These are phyloP conservation scores for Peribolospora baueri DNA, from an alignment of 768 basidiomycete genomes.

Conservation along the genomic window DNA sequence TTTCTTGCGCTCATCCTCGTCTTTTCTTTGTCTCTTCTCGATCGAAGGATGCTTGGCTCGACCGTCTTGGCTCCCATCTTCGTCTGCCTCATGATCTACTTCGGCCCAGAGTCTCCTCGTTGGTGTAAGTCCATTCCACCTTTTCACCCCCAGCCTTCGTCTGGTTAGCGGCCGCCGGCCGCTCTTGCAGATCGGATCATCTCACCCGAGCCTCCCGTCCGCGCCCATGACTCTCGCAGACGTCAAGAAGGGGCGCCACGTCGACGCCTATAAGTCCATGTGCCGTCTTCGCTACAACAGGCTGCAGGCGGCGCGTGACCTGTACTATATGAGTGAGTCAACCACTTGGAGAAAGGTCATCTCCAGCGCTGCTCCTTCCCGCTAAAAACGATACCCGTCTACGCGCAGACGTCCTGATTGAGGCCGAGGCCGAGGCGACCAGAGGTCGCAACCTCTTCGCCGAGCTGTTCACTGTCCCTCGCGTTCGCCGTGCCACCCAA, in stretches of 20 bases:
- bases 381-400: too few species aligned
- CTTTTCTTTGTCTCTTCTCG: neutral
- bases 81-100: slow-evolving; percentile 28
- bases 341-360: too few species aligned
- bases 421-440: slow-evolving; percentile 16
- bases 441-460: slow-evolving; percentile 20
- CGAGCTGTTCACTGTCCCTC: slow-evolving; percentile 23
- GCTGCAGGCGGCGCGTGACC: slow-evolving; percentile 24
- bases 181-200: neutral
- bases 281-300: slow-evolving; percentile 17
- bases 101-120: slow-evolving; percentile 28
- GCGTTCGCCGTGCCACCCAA: slow-evolving; percentile 8
- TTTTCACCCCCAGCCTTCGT: slow-evolving; percentile 1
- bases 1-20: too few species aligned
- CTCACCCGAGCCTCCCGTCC: too few species aligned
- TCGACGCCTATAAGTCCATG: slow-evolving; percentile 19
- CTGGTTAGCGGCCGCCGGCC: slow-evolving; percentile 2
- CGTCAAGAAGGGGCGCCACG: slow-evolving; percentile 21
- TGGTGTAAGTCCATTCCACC: slow-evolving; percentile 11
- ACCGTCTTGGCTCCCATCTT: slow-evolving; percentile 24
- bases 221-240: slow-evolving; percentile 10
- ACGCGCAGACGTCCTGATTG: slow-evolving; percentile 16
- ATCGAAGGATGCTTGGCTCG: slow-evolving; percentile 16
- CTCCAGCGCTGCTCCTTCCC: too few species aligned
- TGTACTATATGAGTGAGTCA: slow-evolving; percentile 18